Evolutionary conservation across 257 asterid species (phyloP).

Genomic region (Linaria vulgaris): DNA sequence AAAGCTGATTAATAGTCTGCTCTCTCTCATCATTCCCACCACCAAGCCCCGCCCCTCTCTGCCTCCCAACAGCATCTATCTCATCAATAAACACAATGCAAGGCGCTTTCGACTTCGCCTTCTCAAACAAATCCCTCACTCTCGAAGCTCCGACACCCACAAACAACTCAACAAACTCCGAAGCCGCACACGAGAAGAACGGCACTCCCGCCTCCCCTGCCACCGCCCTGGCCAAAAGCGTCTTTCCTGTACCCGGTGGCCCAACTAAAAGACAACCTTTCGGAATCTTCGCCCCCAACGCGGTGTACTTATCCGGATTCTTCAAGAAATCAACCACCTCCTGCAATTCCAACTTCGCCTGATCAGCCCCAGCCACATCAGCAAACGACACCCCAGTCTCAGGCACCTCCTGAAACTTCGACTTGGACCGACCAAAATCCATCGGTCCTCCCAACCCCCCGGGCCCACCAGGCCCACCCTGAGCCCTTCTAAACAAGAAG

Average conservation of each 20-base stretch:
- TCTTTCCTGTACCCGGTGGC: constrained; percentile 96
- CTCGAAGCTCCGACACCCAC: constrained; percentile 99
- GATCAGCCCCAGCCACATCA: constrained; percentile 98
- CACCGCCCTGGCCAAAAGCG: constrained; percentile 95
- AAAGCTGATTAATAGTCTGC: constrained; percentile 95
- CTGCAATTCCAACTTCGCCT: constrained; percentile 91
- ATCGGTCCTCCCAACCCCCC: constrained; percentile 98
- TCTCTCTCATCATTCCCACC: constrained; percentile 99
- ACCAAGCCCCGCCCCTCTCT: constrained; percentile 92
- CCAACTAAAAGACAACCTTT: constrained; percentile 96
- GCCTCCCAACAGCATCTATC: constrained; percentile 97
- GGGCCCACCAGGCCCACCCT: constrained; percentile 98
- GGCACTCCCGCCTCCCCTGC: constrained; percentile 98
- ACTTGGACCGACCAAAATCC: constrained; percentile 96
- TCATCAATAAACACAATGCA: constrained; percentile 98
- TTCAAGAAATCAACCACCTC: constrained; percentile 97
- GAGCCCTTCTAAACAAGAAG: constrained; percentile 75
- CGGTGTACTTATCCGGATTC: constrained; percentile 96
- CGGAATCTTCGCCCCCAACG: constrained; percentile 92
- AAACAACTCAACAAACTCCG: constrained; percentile 91
- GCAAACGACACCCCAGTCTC: constrained; percentile 91
- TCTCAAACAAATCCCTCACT: constrained; percentile 96
- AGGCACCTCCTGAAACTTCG: constrained; percentile 97
- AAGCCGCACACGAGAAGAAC: constrained; percentile 96
- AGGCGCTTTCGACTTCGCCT: constrained; percentile 91